A percentile compares a stretch with the other conserved stretches of the same genome.
These are phyloP conservation scores for Rhizophagus prolifer DNA, from an alignment of 192 early-diverging fungal species.

Conservation along the genomic window DNA sequence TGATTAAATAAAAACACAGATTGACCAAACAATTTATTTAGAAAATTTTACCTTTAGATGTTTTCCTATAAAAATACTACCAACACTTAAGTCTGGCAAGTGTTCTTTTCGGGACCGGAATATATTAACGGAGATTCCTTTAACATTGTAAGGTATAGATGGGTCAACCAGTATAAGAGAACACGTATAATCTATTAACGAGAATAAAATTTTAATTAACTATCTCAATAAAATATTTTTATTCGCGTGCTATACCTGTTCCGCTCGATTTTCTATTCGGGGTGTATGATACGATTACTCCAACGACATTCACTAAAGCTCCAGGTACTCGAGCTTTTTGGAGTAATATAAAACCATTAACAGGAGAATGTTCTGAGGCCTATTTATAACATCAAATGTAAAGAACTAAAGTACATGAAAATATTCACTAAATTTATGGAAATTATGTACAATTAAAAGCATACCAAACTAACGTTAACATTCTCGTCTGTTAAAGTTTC, in stretches of 20 bases:
- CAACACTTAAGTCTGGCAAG: background rate
- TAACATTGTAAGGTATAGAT: background rate
- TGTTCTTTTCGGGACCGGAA: background rate
- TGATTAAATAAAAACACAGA: background rate
- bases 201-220: background rate
- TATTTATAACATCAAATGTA: background rate
- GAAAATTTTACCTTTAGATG: background rate
- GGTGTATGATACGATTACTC: background rate
- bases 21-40: background rate
- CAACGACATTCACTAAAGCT: background rate
- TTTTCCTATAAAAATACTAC: background rate
- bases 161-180: background rate
- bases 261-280: background rate
- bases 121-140: background rate
- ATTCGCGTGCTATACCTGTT: background rate
- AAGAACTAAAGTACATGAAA: too few relatives aligned
- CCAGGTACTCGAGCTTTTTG: background rate
- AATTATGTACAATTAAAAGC: background rate
- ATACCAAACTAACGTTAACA: background rate
- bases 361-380: background rate
- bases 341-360: background rate
- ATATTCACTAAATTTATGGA: background rate
- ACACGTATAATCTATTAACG: background rate
- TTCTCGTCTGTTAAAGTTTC: background rate
- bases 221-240: background rate